Evolutionary conservation across 805 yeast species (phyloP).

Genomic region (Candida nonsorbophila): DNA sequence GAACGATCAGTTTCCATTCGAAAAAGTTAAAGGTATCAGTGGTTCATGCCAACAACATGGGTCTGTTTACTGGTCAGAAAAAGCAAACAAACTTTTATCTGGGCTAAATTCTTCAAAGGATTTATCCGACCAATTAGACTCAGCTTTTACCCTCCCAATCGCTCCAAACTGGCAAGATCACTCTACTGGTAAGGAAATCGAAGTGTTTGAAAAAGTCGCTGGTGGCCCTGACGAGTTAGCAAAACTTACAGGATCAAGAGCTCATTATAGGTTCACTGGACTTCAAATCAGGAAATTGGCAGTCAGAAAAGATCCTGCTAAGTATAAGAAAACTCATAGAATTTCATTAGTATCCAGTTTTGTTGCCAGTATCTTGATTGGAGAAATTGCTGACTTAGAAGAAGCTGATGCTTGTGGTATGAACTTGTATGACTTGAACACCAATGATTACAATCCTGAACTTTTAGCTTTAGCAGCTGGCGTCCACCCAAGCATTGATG

Average conservation of each 20-base stretch:
- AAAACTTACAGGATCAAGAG: constrained; percentile 72
- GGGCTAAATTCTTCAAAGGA: constrained; percentile 24
- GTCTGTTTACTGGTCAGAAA: constrained; percentile 69
- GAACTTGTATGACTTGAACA: constrained; percentile 75
- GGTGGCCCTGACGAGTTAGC: constrained; percentile 63
- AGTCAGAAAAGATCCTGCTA: constrained; percentile 41
- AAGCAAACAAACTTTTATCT: constrained; percentile 38
- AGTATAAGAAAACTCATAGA: constrained; percentile 50
- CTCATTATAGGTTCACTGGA: constrained; percentile 88
- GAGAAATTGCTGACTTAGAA: constrained; percentile 61
- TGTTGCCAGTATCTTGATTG: constrained; percentile 65
- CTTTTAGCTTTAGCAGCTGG: constrained; percentile 54
- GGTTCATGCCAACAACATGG: constrained; percentile 96
- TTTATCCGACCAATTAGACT: constrained; percentile 42
- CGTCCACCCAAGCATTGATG: constrained; percentile 40
- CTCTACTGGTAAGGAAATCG: constrained; percentile 68
- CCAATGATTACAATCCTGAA: constrained; percentile 49
- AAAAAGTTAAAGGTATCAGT: constrained; percentile 56
- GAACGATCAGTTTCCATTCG: constrained; percentile 50
- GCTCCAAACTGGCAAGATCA: constrained; percentile 97
- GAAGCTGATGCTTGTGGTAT: constrained; percentile 91
- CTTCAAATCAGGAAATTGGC: constrained; percentile 80
- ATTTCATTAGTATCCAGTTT: constrained; percentile 78
- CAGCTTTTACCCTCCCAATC: constrained; percentile 54
- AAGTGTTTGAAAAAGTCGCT: constrained; percentile 51